phyloP scores from a whole-genome alignment of 257 asterid genomes.

The Cynanchum wilfordii region DNA sequence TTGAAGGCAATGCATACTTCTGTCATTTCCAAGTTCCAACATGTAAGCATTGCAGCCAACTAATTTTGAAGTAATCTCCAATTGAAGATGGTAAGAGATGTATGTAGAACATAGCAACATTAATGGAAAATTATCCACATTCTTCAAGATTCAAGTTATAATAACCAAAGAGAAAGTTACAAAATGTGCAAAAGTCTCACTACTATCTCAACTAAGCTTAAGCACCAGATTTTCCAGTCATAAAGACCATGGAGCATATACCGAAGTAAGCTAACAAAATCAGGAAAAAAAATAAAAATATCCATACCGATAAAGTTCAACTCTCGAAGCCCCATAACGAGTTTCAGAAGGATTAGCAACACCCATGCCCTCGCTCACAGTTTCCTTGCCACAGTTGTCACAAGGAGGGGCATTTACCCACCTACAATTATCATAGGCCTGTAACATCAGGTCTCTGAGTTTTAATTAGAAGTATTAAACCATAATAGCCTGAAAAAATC shows the following conservation, averaged over 20 bases:
- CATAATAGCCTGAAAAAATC: neutral
- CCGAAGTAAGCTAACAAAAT: neutral
- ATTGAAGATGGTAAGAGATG: neutral
- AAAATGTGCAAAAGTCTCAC: neutral
- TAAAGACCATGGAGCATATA: neutral
- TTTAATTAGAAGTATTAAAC: neutral
- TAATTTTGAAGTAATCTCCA: neutral
- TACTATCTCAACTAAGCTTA: neutral
- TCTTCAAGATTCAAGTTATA: neutral
- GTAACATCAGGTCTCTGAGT: neutral
- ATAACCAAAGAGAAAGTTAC: neutral
- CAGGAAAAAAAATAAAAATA: neutral
- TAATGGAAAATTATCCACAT: neutral
- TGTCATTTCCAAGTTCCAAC: neutral
- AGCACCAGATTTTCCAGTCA: neutral
- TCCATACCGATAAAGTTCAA: constrained; percentile 74
- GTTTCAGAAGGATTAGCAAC: constrained; percentile 53
- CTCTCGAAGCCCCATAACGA: constrained; percentile 71
- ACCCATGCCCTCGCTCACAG: constrained; percentile 72
- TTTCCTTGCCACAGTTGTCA: constrained; percentile 64
- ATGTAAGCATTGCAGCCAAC: neutral
- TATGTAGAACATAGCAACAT: neutral
- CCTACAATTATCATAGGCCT: constrained; percentile 40
- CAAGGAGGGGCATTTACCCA: constrained; percentile 97
- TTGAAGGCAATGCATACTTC: neutral